A percentile compares a stretch with the other conserved stretches of the same genome.
Evolutionary conservation across 2,329 filamentous ascomycete species (phyloP).

Genomic region (Fusarium beomiforme): DNA sequence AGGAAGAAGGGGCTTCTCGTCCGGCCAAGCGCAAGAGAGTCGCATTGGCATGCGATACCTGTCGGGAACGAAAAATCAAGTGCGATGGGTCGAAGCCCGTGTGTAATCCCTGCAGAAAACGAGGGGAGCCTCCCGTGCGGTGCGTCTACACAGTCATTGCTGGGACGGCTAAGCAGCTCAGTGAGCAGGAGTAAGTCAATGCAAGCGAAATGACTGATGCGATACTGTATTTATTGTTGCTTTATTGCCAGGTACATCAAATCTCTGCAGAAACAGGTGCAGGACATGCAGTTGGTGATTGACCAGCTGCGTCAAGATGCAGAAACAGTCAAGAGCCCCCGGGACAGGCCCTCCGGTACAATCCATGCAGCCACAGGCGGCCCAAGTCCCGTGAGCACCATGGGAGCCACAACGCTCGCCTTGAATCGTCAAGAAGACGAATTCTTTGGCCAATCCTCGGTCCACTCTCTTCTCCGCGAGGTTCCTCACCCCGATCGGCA

Average conservation of each 20-base stretch:
- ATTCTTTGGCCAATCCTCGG: neutral
- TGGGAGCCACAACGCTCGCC: neutral
- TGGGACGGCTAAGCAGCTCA: neutral
- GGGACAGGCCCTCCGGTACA: neutral
- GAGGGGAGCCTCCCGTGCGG: neutral
- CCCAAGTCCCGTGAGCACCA: constrained; percentile 6
- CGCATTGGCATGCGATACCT: constrained; percentile 8
- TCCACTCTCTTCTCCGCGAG: constrained; percentile 6
- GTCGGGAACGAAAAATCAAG: constrained; percentile 7
- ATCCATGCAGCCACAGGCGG: neutral
- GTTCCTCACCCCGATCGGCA: neutral
- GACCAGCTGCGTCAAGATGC: constrained; percentile 1
- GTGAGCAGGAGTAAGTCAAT: constrained; percentile 5
- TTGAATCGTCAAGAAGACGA: neutral
- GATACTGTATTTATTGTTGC: neutral
- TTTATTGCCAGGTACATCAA: neutral
- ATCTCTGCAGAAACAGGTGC: neutral
- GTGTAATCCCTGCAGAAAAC: neutral
- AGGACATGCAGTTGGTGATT: neutral
- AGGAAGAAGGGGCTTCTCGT: neutral
- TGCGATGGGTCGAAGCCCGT: constrained; percentile 6
- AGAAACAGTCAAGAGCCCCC: neutral
- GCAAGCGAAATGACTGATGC: no score
- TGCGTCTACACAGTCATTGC: neutral
- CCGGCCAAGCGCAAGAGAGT: neutral